Percentiles rank a stretch among this genome's conserved stretches.
Conservation (phyloP, 257 asterid species). For the Solanum pennellii region DNA sequence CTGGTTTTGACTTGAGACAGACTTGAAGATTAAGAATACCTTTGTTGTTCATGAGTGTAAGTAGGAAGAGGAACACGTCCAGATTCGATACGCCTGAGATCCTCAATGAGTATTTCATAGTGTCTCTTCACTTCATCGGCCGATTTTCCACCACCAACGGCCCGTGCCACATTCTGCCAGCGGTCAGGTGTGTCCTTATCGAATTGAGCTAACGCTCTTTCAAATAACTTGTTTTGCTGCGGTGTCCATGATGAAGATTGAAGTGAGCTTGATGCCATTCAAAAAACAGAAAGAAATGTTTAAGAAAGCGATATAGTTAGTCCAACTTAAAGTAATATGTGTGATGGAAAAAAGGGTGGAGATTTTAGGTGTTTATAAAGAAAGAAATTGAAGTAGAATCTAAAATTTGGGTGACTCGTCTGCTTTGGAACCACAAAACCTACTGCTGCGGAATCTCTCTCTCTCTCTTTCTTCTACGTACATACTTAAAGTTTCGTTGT, state of each 20-base stretch:
- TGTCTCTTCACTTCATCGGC: slow-evolving; percentile 60
- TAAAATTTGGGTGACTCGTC: slow-evolving; percentile 14
- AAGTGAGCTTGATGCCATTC: slow-evolving; percentile 30
- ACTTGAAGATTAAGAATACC: not conserved
- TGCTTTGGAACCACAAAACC: slow-evolving; percentile 2
- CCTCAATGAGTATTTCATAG: slow-evolving; percentile 59
- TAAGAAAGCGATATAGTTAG: not conserved
- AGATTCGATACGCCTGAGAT: slow-evolving; percentile 56
- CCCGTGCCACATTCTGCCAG: slow-evolving; percentile 70
- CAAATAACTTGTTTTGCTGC: slow-evolving; percentile 58
- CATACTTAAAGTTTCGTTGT: not conserved
- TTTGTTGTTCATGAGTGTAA: slow-evolving; percentile 29
- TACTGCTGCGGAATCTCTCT: not conserved
- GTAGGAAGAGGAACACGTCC: slow-evolving; percentile 56
- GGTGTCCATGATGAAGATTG: slow-evolving; percentile 45
- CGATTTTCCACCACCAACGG: slow-evolving; percentile 61
- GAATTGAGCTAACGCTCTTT: slow-evolving; percentile 54
- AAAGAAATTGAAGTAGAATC: slow-evolving; percentile 4
- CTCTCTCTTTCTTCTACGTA: not conserved
- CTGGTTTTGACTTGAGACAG: too few species aligned
- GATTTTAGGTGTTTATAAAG: slow-evolving; percentile 1
- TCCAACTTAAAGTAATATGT: not conserved
- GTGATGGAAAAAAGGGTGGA: not conserved
- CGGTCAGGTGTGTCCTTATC: slow-evolving; percentile 67
- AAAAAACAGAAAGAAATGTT: not conserved